Evolutionary conservation across 768 basidiomycete species (phyloP).

Genomic region (Mycena leptocephala): DNA sequence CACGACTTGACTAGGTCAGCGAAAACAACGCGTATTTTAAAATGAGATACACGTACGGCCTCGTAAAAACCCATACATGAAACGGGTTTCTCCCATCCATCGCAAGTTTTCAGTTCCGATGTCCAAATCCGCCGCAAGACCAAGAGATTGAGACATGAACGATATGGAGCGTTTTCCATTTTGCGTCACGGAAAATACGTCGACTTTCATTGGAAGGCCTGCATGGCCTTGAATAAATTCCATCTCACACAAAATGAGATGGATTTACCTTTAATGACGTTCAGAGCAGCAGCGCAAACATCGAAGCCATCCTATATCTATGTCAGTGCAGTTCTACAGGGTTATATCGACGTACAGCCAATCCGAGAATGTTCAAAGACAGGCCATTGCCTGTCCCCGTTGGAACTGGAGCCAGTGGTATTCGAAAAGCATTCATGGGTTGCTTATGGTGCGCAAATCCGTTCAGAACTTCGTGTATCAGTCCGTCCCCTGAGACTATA

Average conservation of each 20-base stretch:
- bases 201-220: constrained; percentile 84
- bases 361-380: constrained; percentile 82
- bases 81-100: constrained; percentile 91
- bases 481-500: constrained; percentile 87
- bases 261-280: constrained; percentile 82
- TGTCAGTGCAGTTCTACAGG: not conserved
- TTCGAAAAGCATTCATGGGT: constrained; percentile 72
- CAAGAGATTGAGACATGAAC: constrained; percentile 88
- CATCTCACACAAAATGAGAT: not conserved
- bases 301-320: constrained; percentile 75
- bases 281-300: constrained; percentile 80
- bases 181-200: constrained; percentile 86
- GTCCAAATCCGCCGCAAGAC: constrained; percentile 91
- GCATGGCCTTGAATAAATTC: not conserved
- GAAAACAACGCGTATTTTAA: constrained; percentile 1
- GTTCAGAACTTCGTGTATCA: constrained; percentile 88
- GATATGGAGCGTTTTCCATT: constrained; percentile 75
- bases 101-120: constrained; percentile 87
- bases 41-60: constrained; percentile 64
- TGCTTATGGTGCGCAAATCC: constrained; percentile 81
- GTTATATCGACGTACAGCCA: constrained; percentile 58
- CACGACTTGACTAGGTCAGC: constrained; percentile 61
- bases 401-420: constrained; percentile 86
- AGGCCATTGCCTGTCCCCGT: constrained; percentile 89
- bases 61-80: constrained; percentile 79